A percentile compares a stretch with the other conserved stretches of the same genome.
phyloP scores from a whole-genome alignment of 768 basidiomycete species.

The Lepiota subincarnata region DNA sequence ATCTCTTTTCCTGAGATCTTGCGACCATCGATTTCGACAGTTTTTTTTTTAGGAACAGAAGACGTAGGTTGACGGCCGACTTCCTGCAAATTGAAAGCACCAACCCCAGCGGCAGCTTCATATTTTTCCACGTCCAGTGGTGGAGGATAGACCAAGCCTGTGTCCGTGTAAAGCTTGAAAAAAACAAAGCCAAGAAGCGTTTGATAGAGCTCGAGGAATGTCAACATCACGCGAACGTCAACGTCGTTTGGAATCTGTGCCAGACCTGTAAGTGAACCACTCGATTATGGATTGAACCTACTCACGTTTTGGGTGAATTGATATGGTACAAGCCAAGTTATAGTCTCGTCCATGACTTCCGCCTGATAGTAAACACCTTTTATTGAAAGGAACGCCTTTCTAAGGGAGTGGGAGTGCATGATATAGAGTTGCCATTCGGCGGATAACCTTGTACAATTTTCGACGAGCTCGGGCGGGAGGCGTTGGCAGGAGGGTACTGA shows the following conservation, averaged over 20 bases:
- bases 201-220: constrained; percentile 97
- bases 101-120: constrained; percentile 82
- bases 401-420: constrained; percentile 79
- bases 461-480: constrained; percentile 76
- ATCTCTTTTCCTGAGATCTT: constrained; percentile 50
- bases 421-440: constrained; percentile 97
- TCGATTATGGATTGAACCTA: constrained; percentile 11
- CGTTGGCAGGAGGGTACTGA: constrained; percentile 83
- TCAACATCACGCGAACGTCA: constrained; percentile 96
- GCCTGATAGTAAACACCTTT: constrained; percentile 99
- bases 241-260: constrained; percentile 87
- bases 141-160: constrained; percentile 91
- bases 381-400: constrained; percentile 93
- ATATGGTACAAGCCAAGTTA: constrained; percentile 97
- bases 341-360: constrained; percentile 85
- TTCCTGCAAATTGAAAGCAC: constrained; percentile 76
- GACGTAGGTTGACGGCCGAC: constrained; percentile 22
- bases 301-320: constrained; percentile 92
- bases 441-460: constrained; percentile 86
- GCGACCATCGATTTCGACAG: constrained; percentile 39
- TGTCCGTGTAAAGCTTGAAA: constrained; percentile 98
- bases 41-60: constrained; percentile 46
- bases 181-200: constrained; percentile 93
- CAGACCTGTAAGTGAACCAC: constrained; percentile 11
- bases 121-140: constrained; percentile 80